Percentiles rank a stretch among this genome's conserved stretches.
phyloP scores from a whole-genome alignment of 2,329 filamentous ascomycete genomes.

The Exophiala viscosa region DNA sequence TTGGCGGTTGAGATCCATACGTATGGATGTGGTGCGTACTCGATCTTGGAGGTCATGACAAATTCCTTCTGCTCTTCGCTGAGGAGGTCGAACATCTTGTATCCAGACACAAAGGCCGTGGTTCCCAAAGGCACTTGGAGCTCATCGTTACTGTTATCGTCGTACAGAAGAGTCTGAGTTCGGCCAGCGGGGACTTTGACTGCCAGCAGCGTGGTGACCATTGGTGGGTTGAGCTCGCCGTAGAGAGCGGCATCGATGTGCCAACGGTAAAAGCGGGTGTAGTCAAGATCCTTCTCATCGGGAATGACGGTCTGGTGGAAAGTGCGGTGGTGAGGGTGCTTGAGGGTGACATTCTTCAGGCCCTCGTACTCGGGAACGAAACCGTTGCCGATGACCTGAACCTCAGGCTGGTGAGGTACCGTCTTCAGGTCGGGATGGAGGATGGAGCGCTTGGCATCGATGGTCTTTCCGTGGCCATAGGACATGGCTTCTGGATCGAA shows the following conservation, averaged over 20 bases:
- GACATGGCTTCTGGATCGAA: constrained; percentile 65
- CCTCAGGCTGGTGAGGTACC: constrained; percentile 73
- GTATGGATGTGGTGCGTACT: constrained; percentile 76
- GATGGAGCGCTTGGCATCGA: constrained; percentile 63
- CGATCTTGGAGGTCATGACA: constrained; percentile 62
- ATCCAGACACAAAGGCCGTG: constrained; percentile 70
- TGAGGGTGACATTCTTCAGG: constrained; percentile 62
- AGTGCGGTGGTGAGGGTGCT: constrained; percentile 72
- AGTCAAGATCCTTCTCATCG: constrained; percentile 55
- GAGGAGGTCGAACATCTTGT: constrained; percentile 66
- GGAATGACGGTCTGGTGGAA: constrained; percentile 67
- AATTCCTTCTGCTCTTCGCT: constrained; percentile 65
- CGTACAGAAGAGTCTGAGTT: constrained; percentile 66
- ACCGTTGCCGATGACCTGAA: constrained; percentile 77
- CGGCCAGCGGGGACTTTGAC: constrained; percentile 67
- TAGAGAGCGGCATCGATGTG: constrained; percentile 50
- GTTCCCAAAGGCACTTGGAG: constrained; percentile 68
- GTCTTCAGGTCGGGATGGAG: constrained; percentile 78
- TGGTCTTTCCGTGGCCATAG: constrained; percentile 73
- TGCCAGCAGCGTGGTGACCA: constrained; percentile 68
- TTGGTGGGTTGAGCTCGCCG: constrained; percentile 64
- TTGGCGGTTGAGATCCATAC: constrained; percentile 73
- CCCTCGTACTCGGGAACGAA: constrained; percentile 67
- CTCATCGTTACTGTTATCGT: constrained; percentile 65
- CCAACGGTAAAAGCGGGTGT: constrained; percentile 48